Evolutionary conservation across 805 yeast genomes (phyloP).

Genomic region (Candida saitoana): DNA sequence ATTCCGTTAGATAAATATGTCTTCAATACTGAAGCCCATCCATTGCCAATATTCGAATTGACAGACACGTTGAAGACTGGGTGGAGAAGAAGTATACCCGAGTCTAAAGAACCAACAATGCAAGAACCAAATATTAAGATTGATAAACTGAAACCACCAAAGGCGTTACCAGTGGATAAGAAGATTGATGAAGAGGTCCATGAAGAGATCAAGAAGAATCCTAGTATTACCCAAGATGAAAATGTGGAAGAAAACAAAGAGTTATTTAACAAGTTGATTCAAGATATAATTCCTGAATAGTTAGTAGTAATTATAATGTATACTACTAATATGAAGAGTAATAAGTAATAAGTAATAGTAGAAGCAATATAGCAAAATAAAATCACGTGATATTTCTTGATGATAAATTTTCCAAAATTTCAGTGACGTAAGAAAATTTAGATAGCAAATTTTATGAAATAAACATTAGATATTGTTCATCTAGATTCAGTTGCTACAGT

Average conservation of each 20-base stretch:
- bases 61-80: conserved; percentile 54
- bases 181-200: conserved; percentile 29
- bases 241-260: conserved; percentile 23
- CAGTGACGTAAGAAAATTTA: conserved; percentile 1
- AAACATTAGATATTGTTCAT: too few relatives aligned
- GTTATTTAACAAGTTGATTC: conserved; percentile 19
- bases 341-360: too few relatives aligned
- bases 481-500: too few relatives aligned
- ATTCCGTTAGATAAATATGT: conserved; percentile 67
- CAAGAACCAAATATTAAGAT: conserved; percentile 11
- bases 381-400: too few relatives aligned
- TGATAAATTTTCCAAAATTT: too few relatives aligned
- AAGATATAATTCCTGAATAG: conserved; percentile 6
- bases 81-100: conserved; percentile 45
- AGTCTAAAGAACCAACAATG: conserved; percentile 15
- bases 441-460: too few relatives aligned
- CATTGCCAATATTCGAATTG: conserved; percentile 70
- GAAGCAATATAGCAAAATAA: too few relatives aligned
- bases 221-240: conserved; percentile 24
- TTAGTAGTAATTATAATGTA: neutral
- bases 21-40: conserved; percentile 92
- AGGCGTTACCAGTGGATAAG: conserved; percentile 41
- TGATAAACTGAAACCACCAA: conserved; percentile 32
- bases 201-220: conserved; percentile 34
- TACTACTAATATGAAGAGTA: neutral